Percentiles rank a stretch among this genome's conserved stretches.
Evolutionary conservation across 1,139 yeast species (phyloP).

Genomic region (Debaryomyces subglobosus): DNA sequence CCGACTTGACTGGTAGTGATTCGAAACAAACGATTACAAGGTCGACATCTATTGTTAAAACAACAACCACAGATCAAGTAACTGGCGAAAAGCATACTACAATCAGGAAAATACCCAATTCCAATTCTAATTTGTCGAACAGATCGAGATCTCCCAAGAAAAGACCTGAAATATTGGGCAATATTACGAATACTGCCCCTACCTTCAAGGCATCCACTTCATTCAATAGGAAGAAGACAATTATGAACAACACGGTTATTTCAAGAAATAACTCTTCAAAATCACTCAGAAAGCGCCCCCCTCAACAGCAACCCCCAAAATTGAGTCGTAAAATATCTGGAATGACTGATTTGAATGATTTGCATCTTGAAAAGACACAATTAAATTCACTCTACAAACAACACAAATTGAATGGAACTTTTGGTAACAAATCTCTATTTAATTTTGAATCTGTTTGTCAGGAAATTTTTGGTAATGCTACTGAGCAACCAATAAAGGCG

Average conservation of each 20-base stretch:
- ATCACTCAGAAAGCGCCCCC: slow-evolving; percentile 19
- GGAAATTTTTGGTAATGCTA: slow-evolving; percentile 29
- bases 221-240: slow-evolving; percentile 38
- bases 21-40: slow-evolving; percentile 37
- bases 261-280: slow-evolving; percentile 29
- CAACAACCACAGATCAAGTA: slow-evolving; percentile 36
- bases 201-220: slow-evolving; percentile 44
- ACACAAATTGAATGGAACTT: slow-evolving; percentile 15
- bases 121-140: slow-evolving; percentile 26
- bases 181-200: slow-evolving; percentile 35
- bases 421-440: slow-evolving; percentile 29
- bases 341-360: slow-evolving; percentile 18
- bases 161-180: slow-evolving; percentile 24
- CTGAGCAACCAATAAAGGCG: background rate
- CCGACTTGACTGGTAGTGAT: slow-evolving; percentile 20
- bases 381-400: slow-evolving; percentile 7
- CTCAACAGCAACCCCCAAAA: slow-evolving; percentile 22
- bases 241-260: slow-evolving; percentile 29
- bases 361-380: slow-evolving; percentile 4
- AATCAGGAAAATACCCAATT: slow-evolving; percentile 24
- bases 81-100: slow-evolving; percentile 33
- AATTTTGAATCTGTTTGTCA: slow-evolving; percentile 38
- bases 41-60: slow-evolving; percentile 51
- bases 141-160: slow-evolving; percentile 15
- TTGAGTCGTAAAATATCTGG: slow-evolving; percentile 32